Evolutionary conservation across 2,329 filamentous ascomycete species (phyloP).

Genomic region (Fonsecaea nubica): DNA sequence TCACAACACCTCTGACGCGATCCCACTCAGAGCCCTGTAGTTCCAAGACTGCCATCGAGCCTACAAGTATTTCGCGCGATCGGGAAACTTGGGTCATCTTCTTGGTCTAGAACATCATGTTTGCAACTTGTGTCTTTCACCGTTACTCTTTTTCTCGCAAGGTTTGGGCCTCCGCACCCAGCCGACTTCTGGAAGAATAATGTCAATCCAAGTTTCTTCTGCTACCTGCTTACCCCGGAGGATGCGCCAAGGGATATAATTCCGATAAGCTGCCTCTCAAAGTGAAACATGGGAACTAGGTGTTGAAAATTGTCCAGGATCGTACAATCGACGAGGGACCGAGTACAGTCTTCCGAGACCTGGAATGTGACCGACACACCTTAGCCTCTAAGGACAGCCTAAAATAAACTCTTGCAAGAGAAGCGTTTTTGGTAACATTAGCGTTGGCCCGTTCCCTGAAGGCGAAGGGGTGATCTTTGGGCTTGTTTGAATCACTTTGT

Average conservation of each 20-base stretch:
- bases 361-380: not conserved
- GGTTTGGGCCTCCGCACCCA: not conserved
- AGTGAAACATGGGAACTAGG: not conserved
- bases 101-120: conserved; percentile 3
- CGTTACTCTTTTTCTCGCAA: not conserved
- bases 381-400: not conserved
- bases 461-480: not conserved
- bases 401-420: not conserved
- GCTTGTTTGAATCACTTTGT: not conserved
- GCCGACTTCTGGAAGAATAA: not conserved
- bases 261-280: not conserved
- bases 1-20: not conserved
- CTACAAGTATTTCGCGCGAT: not conserved
- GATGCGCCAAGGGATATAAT: not conserved
- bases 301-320: not conserved
- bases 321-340: not conserved
- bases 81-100: not conserved
- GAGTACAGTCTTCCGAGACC: not conserved
- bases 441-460: not conserved
- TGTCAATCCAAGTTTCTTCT: not conserved
- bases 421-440: not conserved
- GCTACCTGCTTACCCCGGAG: not conserved
- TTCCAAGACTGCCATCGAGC: too few relatives aligned
- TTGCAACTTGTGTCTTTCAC: not conserved
- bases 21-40: not conserved